A percentile compares a stretch with the other conserved stretches of the same genome.
Evolutionary conservation across 2,329 filamentous ascomycete genomes (phyloP).

Genomic region (Biscogniauxia sp.): DNA sequence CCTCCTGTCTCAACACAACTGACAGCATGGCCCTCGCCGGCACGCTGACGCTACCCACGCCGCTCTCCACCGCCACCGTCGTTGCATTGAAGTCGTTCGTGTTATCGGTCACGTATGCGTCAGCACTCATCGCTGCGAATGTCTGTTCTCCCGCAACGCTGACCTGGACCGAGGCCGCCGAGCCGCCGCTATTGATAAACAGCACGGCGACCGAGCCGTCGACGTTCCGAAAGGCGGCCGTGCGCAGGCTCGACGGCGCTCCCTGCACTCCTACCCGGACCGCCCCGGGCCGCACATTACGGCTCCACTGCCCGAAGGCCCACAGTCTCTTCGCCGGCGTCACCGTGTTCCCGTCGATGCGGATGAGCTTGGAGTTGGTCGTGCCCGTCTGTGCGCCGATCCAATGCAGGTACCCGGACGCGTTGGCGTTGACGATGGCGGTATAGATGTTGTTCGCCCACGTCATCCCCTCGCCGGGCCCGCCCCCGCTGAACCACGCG

Average conservation of each 20-base stretch:
- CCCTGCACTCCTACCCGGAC: constrained; percentile 14
- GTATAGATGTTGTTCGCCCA: constrained; percentile 38
- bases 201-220: constrained; percentile 21
- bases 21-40: constrained; percentile 13
- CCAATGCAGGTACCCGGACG: constrained; percentile 48
- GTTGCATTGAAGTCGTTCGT: constrained; percentile 18
- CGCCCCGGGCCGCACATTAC: constrained; percentile 15
- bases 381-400: constrained; percentile 15
- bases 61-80: constrained; percentile 3
- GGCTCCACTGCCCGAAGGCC: constrained; percentile 19
- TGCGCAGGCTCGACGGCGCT: constrained; percentile 8
- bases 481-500: constrained; percentile 41
- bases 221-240: constrained; percentile 19
- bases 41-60: constrained; percentile 6
- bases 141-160: constrained; percentile 6
- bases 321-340: constrained; percentile 13
- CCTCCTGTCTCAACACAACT: constrained; percentile 6
- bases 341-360: constrained; percentile 13
- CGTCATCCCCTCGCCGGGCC: constrained; percentile 37
- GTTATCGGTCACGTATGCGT: constrained; percentile 22
- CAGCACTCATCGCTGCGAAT: constrained; percentile 10
- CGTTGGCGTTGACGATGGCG: constrained; percentile 42
- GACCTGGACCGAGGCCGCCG: constrained; percentile 8
- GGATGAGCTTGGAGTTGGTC: constrained; percentile 19
- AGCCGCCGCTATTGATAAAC: constrained; percentile 19